These are phyloP conservation scores for Viridothelium virens DNA, from an alignment of 495 filamentous ascomycete genomes.

Conservation along the genomic window DNA sequence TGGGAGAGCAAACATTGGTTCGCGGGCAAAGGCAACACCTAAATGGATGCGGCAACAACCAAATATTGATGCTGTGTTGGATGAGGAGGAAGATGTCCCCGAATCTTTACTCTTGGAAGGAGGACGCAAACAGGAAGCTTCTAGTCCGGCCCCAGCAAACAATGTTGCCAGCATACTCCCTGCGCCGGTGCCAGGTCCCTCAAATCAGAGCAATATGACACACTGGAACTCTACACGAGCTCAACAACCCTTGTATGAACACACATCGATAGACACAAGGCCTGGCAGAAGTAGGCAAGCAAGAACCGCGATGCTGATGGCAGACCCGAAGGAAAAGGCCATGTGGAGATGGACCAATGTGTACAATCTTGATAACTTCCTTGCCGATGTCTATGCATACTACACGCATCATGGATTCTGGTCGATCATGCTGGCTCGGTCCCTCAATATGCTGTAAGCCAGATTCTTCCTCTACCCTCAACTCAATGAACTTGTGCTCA, in stretches of 20 bases:
- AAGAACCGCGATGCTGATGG: conserved; percentile 10
- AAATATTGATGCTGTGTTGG: conserved; percentile 26
- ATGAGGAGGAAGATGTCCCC: conserved; percentile 86
- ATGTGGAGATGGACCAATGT: conserved; percentile 97
- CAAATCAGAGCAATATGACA: conserved; percentile 46
- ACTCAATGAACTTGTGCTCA: conserved; percentile 6
- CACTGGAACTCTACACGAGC: conserved; percentile 62
- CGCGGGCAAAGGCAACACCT: not conserved
- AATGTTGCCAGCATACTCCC: conserved; percentile 17
- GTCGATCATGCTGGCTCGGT: conserved; percentile 70
- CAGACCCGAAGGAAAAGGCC: conserved; percentile 70
- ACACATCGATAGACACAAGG: conserved; percentile 26
- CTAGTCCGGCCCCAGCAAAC: not conserved
- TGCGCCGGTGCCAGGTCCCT: conserved; percentile 44
- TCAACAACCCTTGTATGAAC: conserved; percentile 53
- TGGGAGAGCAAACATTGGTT: not conserved
- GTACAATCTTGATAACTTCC: conserved; percentile 81
- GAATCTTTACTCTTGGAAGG: conserved; percentile 76
- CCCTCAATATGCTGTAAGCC: conserved; percentile 66
- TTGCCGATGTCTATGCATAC: conserved; percentile 85
- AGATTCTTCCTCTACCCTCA: not conserved
- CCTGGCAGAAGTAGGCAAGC: conserved; percentile 13
- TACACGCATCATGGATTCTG: conserved; percentile 79
- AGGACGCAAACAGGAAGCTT: conserved; percentile 23
- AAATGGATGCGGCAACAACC: conserved; percentile 10